Evolutionary conservation across 2,329 filamentous ascomycete genomes (phyloP), one percentile per base, ranked within the genome.

Genomic region (Penicillium sp.): DNA sequence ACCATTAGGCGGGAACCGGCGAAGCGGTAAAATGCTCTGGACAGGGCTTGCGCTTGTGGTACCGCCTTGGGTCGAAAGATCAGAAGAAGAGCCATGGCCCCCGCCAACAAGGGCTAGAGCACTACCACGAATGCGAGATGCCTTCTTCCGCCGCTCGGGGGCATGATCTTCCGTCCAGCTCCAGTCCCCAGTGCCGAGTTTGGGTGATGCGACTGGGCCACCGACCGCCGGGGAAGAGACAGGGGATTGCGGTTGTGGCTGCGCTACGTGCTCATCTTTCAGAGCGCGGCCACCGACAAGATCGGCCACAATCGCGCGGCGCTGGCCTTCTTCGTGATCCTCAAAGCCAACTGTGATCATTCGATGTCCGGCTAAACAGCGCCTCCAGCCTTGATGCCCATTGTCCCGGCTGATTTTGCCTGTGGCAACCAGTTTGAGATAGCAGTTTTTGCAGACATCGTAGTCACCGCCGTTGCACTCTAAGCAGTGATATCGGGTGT

Each of bases 291-390:
- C 93, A 13, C 93, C 93, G 0, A 96, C 90, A 0, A 92, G 74
- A 45, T 93, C 90, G 29, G 83, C 79, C 6, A 89, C 79, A 1
- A 93, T 80, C 18, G 87, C 79, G 29, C 91, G 83, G 57, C 84
- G 81, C 64, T 89, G 86, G 0, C 88, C 88, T 22, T 84, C 83
- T 16, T 83, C 81, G 31, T 81, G 81, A 51, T 91, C 86, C 55
- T 88, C 82, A 67, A 93, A 96, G 0, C 86, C 87, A 10, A 95
- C 79, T 10, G 95, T 78, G 0, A 87, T 84, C 91, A 96, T 96
- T 31, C 92, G 85, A 68, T 97, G 93, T 5, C 89, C 89, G 40
- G 82, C 81, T 1, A 87, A 80, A 69, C 93, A 97, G 46, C 92
- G 83, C 10, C 92, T 83, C 93, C 93, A 97, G 3, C 92, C 92